Conservation (phyloP, 495 filamentous ascomycete genomes). For the Neurospora africana region DNA sequence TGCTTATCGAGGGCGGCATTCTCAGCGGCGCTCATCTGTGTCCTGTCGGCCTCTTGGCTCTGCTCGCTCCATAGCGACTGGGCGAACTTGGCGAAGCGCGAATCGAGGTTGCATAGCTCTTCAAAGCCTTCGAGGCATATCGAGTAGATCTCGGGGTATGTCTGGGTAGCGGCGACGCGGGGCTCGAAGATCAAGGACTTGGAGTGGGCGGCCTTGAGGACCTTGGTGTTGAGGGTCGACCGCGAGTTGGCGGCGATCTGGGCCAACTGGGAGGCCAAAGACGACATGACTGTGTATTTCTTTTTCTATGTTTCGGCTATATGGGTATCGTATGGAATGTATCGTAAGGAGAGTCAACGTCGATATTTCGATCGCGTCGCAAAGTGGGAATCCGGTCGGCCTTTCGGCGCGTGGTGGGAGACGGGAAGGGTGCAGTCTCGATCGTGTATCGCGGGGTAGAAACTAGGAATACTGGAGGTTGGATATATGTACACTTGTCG, state of each 20-base stretch:
- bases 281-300: slow-evolving; percentile 35
- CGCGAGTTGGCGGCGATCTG: slow-evolving; percentile 68
- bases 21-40: slow-evolving; percentile 67
- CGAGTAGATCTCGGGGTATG: slow-evolving; percentile 76
- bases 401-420: neutral
- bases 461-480: neutral
- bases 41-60: slow-evolving; percentile 78
- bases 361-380: neutral
- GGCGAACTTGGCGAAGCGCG: slow-evolving; percentile 58
- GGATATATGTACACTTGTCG: neutral
- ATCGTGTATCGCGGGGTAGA: neutral
- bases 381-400: neutral
- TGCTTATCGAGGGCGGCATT: slow-evolving; percentile 70
- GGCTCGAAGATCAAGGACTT: slow-evolving; percentile 87
- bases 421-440: neutral
- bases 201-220: slow-evolving; percentile 77
- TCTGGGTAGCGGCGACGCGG: slow-evolving; percentile 69
- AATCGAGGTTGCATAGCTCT: slow-evolving; percentile 79
- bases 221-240: slow-evolving; percentile 75
- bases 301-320: neutral
- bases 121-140: slow-evolving; percentile 80
- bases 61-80: slow-evolving; percentile 78
- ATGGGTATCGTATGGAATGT: neutral
- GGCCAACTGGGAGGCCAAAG: slow-evolving; percentile 70
- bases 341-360: neutral